Base-by-base conservation (phyloP, 179 eudicot species). In the Amaranthus tricolor region DNA sequence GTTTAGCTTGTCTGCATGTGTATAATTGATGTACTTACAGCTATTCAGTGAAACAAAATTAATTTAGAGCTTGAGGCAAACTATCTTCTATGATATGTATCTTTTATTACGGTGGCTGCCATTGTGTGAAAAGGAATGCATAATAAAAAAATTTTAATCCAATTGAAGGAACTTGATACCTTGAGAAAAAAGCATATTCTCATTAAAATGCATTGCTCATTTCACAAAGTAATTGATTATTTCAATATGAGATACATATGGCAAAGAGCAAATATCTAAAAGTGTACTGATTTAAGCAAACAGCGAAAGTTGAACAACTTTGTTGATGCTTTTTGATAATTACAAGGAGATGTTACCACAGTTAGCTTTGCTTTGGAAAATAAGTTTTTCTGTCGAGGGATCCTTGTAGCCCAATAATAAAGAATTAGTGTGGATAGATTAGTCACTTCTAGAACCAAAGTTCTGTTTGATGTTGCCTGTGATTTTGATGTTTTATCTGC, bases 251-350 rank as follows among this genome's bases (percentile, higher is more conserved):
- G 49, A 14, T 61, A 67, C 47, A n/a, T 47, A 65, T 21, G 52
- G 21, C 49, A 40, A 55, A 62, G 40, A 77, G 71, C 57, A 71
- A 63, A 71, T 77, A 71, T 62, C 52, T 59, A 13, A 65, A 71
- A 72, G 76, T 61, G 17, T 71, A 17, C n/a, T 51, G 68, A 43
- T 40, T 77, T 49, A 71, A 65, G 66, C 52, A 16, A 71, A 56
- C 59, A 72, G 24, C 71, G 72, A 49, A 77, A 77, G 65, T 19
- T 62, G 66, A 71, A 47, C 58, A 57, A 62, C 63, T 77, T 70
- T 76, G 75, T 5, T 71, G 47, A 70, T 55, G 16, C 70, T 24
- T 63, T 69, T 62, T 77, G 63, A 77, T 21, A 40, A 13, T 62
- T 63, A 44, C 51, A 6, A 62, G 40, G 17, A 17, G 60, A 62